These are phyloP conservation scores for Penicillium goetzii DNA, from an alignment of 495 filamentous ascomycete genomes.

Conservation along the genomic window DNA sequence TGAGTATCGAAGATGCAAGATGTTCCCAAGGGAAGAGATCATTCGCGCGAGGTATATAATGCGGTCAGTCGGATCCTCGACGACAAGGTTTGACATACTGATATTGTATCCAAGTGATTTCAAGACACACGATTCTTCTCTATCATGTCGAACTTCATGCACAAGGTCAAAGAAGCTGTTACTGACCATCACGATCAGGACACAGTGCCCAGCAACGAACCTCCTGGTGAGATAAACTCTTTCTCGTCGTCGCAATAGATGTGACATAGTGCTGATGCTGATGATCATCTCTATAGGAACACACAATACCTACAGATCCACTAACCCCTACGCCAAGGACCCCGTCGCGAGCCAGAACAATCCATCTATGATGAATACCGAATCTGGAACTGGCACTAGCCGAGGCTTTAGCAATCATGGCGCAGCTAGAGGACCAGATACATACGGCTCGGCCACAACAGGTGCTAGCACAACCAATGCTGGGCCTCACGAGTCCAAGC, in stretches of 20 bases:
- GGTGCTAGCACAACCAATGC: conserved; percentile 17
- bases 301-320: not conserved
- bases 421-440: conserved; percentile 7
- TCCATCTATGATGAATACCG: not conserved
- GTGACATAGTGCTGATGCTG: not conserved
- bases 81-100: not conserved
- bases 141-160: conserved; percentile 64
- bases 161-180: conserved; percentile 71
- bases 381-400: not conserved
- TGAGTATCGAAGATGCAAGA: not conserved
- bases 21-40: not conserved
- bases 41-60: conserved; percentile 1
- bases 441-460: not conserved
- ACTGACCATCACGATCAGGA: conserved; percentile 28
- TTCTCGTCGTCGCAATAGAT: not conserved
- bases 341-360: not conserved
- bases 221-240: not conserved
- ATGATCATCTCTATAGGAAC: not conserved
- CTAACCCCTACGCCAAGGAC: conserved; percentile 1
- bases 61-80: not conserved
- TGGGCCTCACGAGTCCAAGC: conserved; percentile 43
- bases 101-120: not conserved
- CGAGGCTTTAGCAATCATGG: not conserved
- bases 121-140: not conserved
- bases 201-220: not conserved